Base-by-base conservation (phyloP, 345 rosid genomes). In the Stellera chamaejasme region DNA sequence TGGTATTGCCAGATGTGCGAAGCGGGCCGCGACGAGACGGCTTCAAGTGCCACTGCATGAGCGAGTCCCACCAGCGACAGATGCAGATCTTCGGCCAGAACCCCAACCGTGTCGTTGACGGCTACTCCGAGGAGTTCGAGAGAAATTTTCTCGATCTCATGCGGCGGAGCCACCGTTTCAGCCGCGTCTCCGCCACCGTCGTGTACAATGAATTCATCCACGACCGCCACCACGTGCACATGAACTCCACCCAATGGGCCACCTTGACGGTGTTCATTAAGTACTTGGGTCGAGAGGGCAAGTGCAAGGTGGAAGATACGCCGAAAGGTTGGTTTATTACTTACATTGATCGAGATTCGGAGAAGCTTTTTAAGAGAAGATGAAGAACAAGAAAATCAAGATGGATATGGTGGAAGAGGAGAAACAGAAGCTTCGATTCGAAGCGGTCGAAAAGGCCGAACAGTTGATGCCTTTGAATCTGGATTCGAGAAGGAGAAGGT, bases 1-100 rank as follows among this genome's bases (percentile, higher is more conserved):
- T 93, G 99, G 99, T 93, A 93, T 39, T 93, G 96, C 57, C 99
- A 93, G 74, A 93, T 93, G 99, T 87, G 97, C 64, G 76, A 93
- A 93, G 69, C 97, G 86, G 55, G 99, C 72, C 80, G 96, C 2
- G 97, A 89, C 65, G 99, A 93, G 82, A 89, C 60, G 97, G 99
- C 2, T 93, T 93, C 87, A 89, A 93, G 65, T 93, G 97, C 75
- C 99, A 93, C 60, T 89, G 99, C 62, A 87, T 93, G 97, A 84
- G 89, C 75, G n/a, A n/a, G n/a, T 72, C 83, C 69, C 97, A 89
- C 72, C 99, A 93, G 65, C 82, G 97, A 0, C 99, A 89, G 82
- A 93, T 93, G 99, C 84, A 82, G 50, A 70, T 93, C 42, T 93
- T 89, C 16, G 97, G 97, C 7, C 88, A 86, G 55, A 82, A 84